These are phyloP conservation scores for Solanum gracilifrons DNA, from an alignment of 257 asterid genomes.

Conservation along the genomic window DNA sequence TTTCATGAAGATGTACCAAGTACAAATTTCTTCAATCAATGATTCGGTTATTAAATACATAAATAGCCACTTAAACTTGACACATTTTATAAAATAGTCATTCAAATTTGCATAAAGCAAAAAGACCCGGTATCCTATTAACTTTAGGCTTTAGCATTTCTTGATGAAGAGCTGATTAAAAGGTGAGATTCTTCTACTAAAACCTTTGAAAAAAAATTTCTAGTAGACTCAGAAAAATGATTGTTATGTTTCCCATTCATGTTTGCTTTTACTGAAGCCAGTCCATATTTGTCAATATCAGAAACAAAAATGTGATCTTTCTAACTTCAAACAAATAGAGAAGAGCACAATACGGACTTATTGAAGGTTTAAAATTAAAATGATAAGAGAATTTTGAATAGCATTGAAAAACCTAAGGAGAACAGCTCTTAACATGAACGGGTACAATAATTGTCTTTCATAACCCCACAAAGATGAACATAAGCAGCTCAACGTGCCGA, in stretches of 20 bases:
- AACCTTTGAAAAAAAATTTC: neutral
- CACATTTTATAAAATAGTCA: neutral
- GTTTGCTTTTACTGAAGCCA: neutral
- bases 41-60: too few species aligned
- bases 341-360: neutral
- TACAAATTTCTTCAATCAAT: neutral
- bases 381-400: neutral
- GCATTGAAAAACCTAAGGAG: neutral
- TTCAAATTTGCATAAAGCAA: neutral
- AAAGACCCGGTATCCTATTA: neutral
- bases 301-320: neutral
- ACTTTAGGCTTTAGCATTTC: neutral
- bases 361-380: neutral
- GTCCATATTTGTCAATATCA: neutral
- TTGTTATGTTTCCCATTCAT: neutral
- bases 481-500: neutral
- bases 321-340: neutral
- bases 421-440: neutral
- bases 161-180: too few species aligned
- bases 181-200: neutral
- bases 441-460: neutral
- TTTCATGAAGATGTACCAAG: neutral
- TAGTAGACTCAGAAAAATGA: neutral
- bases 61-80: neutral
- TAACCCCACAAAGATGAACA: slow-evolving; percentile 3